Percentiles rank a stretch among this genome's conserved stretches.
Evolutionary conservation across 768 basidiomycete species (phyloP).

Genomic region (Boletus vermiculosoides): DNA sequence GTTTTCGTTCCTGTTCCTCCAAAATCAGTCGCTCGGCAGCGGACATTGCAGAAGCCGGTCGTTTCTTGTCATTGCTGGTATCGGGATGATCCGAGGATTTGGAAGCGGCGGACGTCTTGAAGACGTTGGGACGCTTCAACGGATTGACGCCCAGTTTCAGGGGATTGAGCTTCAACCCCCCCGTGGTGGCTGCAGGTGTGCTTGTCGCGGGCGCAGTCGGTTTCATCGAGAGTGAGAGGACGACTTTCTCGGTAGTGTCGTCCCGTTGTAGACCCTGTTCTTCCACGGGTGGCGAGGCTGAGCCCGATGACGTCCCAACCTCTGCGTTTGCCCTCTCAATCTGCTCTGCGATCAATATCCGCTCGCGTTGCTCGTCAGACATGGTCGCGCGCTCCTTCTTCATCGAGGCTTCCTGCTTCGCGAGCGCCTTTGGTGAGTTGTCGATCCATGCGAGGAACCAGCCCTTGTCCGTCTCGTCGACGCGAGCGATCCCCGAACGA

Average conservation of each 20-base stretch:
- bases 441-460: constrained; percentile 99
- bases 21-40: constrained; percentile 83
- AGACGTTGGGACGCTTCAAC: constrained; percentile 70
- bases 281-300: constrained; percentile 42
- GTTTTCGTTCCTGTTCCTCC: constrained; percentile 90
- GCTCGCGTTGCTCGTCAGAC: constrained; percentile 94
- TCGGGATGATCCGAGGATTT: constrained; percentile 31
- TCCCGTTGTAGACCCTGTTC: constrained; percentile 66
- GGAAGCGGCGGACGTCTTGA: constrained; percentile 51
- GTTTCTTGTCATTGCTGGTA: constrained; percentile 55
- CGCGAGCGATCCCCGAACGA: constrained; percentile 78
- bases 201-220: constrained; percentile 33
- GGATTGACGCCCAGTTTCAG: constrained; percentile 48
- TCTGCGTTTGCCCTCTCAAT: constrained; percentile 80
- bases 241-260: constrained; percentile 69
- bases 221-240: constrained; percentile 69
- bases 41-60: constrained; percentile 61
- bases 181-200: constrained; percentile 32
- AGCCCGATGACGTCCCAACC: constrained; percentile 29
- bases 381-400: constrained; percentile 91
- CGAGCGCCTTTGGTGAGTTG: constrained; percentile 90
- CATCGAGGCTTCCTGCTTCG: constrained; percentile 80
- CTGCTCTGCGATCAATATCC: constrained; percentile 85
- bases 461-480: constrained; percentile 98
- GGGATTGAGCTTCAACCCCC: constrained; percentile 59